Conservation (phyloP, 2,329 filamentous ascomycete genomes). For the Trichoderma breve region DNA sequence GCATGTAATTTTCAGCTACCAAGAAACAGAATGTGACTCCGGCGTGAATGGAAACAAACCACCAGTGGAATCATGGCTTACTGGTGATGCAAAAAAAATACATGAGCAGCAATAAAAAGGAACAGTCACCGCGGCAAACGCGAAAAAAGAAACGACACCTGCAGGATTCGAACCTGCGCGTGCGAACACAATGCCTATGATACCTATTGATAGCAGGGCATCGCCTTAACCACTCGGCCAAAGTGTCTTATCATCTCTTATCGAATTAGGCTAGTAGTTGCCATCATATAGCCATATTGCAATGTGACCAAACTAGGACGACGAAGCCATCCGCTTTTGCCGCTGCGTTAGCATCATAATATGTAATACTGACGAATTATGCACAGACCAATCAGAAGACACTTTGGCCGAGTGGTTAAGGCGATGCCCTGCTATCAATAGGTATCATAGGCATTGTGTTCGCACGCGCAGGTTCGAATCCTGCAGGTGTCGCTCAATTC, state of each 20-base stretch:
- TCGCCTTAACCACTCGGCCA: constrained; percentile 21
- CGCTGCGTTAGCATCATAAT: neutral
- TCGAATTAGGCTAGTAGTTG: neutral
- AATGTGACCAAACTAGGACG: too few relatives aligned
- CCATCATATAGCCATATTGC: neutral
- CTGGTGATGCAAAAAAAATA: neutral
- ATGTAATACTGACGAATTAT: neutral
- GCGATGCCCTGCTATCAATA: constrained; percentile 19
- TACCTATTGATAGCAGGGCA: constrained; percentile 18
- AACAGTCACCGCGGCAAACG: neutral
- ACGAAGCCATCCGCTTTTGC: neutral
- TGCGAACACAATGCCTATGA: constrained; percentile 20
- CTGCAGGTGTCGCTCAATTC: constrained; percentile 17
- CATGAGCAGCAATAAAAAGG: neutral
- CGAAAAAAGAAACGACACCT: constrained; percentile 16
- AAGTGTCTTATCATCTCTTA: constrained; percentile 19
- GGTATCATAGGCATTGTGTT: constrained; percentile 21
- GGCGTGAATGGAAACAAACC: neutral
- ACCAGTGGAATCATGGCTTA: neutral
- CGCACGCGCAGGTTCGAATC: constrained; percentile 21
- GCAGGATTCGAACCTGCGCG: constrained; percentile 21
- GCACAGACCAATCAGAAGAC: constrained; percentile 10
- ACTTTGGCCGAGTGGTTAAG: constrained; percentile 22
- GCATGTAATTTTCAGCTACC: neutral
- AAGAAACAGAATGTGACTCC: neutral